Evolutionary conservation across 768 basidiomycete species (phyloP).

Genomic region (Xanthoconium purpureum): DNA sequence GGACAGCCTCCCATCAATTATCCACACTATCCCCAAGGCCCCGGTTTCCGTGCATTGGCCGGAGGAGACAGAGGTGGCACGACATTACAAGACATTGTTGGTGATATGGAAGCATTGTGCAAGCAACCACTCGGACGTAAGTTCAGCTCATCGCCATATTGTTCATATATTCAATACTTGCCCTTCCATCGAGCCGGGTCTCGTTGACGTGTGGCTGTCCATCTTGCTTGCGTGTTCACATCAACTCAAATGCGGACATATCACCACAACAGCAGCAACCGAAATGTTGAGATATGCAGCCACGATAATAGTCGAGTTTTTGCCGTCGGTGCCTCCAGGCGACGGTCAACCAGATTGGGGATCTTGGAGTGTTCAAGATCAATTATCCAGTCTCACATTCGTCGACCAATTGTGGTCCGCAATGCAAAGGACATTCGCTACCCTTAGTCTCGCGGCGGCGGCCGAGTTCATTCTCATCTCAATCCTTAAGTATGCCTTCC

Average conservation of each 20-base stretch:
- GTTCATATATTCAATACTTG: conserved; percentile 3
- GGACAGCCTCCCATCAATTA: conserved; percentile 23
- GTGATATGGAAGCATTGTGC: conserved; percentile 37
- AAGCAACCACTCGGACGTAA: conserved; percentile 24
- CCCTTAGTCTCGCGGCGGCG: conserved; percentile 38
- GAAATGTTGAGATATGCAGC: conserved; percentile 36
- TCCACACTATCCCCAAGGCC: conserved; percentile 29
- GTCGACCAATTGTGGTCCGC: conserved; percentile 50
- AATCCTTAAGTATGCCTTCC: conserved; percentile 44
- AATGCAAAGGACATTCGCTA: conserved; percentile 46
- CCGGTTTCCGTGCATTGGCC: conserved; percentile 32
- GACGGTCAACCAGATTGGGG: conserved; percentile 17
- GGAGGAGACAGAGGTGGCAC: conserved; percentile 37
- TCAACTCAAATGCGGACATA: conserved; percentile 34
- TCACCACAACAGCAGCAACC: conserved; percentile 35
- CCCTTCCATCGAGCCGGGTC: conserved; percentile 31
- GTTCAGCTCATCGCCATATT: conserved; percentile 6
- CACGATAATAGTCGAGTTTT: conserved; percentile 36
- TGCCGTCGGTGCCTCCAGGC: conserved; percentile 15
- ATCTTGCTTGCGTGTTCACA: conserved; percentile 52
- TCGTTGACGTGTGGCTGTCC: conserved; percentile 51
- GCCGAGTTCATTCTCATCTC: conserved; percentile 47
- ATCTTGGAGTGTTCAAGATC: conserved; percentile 26
- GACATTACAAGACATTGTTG: conserved; percentile 39
- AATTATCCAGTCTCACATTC: conserved; percentile 38